Evolutionary conservation across 768 basidiomycete genomes (phyloP).

Genomic region (Lactarius trivialis): DNA sequence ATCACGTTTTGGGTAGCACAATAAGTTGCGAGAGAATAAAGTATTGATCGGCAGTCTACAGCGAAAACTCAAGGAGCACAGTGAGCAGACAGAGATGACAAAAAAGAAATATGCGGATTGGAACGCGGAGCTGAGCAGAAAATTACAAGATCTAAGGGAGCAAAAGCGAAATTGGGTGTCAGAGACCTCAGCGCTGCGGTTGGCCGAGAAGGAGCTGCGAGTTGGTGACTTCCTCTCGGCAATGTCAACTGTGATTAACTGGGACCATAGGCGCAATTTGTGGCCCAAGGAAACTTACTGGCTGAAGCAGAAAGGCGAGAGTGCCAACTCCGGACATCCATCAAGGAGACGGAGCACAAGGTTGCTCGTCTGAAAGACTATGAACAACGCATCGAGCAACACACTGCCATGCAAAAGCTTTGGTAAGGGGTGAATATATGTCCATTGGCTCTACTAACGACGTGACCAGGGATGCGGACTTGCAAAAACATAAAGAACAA

Average conservation of each 20-base stretch:
- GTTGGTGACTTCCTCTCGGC: conserved; percentile 32
- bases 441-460: not conserved
- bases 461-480: conserved; percentile 63
- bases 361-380: conserved; percentile 77
- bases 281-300: conserved; percentile 61
- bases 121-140: conserved; percentile 75
- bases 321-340: conserved; percentile 65
- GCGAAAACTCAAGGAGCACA: conserved; percentile 64
- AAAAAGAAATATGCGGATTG: conserved; percentile 80
- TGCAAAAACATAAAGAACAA: conserved; percentile 59
- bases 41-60: conserved; percentile 60
- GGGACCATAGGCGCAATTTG: conserved; percentile 50
- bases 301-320: conserved; percentile 64
- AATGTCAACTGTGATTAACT: not conserved
- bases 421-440: conserved; percentile 43
- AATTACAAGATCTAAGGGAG: conserved; percentile 65
- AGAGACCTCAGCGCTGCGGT: conserved; percentile 62
- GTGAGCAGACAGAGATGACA: conserved; percentile 60
- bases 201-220: conserved; percentile 63
- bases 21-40: conserved; percentile 74
- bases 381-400: conserved; percentile 80
- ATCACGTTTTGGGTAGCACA: conserved; percentile 45
- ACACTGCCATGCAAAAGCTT: conserved; percentile 64
- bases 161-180: conserved; percentile 72
- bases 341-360: conserved; percentile 75